Evolutionary conservation across 176 grass and related monocot genomes (phyloP).

Genomic region (Paspalum vaginatum): DNA sequence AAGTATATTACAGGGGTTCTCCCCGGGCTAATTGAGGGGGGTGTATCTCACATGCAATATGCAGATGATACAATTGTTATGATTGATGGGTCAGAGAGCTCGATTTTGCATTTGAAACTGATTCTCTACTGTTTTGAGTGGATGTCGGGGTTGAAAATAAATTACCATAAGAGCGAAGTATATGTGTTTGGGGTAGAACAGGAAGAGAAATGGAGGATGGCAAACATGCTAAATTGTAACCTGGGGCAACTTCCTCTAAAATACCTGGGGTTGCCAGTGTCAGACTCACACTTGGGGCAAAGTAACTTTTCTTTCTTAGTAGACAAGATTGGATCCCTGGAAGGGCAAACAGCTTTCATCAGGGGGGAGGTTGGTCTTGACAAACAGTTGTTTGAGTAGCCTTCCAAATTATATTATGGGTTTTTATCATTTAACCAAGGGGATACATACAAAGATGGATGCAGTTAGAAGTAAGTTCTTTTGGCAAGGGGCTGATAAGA

Average conservation of each 20-base stretch:
- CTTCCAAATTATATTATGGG: not conserved
- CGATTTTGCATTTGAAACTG: not conserved
- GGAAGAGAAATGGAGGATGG: too few relatives aligned
- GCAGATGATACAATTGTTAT: not conserved
- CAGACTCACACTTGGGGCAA: too few relatives aligned
- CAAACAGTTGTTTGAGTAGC: not conserved
- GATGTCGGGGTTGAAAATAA: not conserved
- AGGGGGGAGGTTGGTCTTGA: not conserved
- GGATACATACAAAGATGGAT: not conserved
- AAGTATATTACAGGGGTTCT: too few relatives aligned
- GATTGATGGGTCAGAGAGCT: not conserved
- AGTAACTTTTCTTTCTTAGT: too few relatives aligned
- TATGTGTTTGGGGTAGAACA: not conserved
- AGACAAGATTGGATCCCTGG: not conserved
- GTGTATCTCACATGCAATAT: not conserved
- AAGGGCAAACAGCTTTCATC: not conserved
- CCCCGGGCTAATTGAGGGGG: too few relatives aligned
- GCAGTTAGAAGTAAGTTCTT: not conserved
- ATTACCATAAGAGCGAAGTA: not conserved
- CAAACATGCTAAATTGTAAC: too few relatives aligned
- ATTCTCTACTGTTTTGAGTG: not conserved
- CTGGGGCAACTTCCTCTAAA: too few relatives aligned
- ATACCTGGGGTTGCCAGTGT: too few relatives aligned
- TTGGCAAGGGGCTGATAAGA: not conserved
- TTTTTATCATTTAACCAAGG: rapidly evolving